Conservation (phyloP, 179 eudicot genomes). For the Dionaea muscipula region DNA sequence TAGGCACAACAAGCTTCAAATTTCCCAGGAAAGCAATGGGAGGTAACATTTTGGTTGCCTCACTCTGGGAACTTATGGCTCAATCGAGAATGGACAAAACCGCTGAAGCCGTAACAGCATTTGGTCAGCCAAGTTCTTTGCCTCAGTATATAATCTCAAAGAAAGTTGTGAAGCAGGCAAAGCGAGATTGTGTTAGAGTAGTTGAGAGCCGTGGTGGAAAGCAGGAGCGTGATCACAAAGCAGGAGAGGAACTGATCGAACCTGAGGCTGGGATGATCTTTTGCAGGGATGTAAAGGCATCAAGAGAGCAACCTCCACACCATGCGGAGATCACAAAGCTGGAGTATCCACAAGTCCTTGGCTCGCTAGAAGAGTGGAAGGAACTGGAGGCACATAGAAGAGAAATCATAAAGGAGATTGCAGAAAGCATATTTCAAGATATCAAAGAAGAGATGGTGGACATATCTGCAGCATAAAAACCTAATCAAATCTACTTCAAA, state of each 20-base stretch:
- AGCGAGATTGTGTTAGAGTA: slow-evolving; percentile 45
- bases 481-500: too few species aligned
- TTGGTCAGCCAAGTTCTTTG: background rate
- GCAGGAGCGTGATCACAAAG: slow-evolving; percentile 9
- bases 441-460: slow-evolving; percentile 28
- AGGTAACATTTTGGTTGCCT: slow-evolving; percentile 20
- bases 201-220: slow-evolving; percentile 24
- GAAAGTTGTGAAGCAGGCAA: slow-evolving; percentile 30
- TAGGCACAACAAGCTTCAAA: slow-evolving; percentile 7
- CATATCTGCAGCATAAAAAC: too few species aligned
- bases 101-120: background rate
- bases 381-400: slow-evolving; percentile 11
- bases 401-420: slow-evolving; percentile 32
- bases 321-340: slow-evolving; percentile 20
- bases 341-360: slow-evolving; percentile 19
- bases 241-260: slow-evolving; percentile 19
- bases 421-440: slow-evolving; percentile 37
- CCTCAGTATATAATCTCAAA: slow-evolving; percentile 21
- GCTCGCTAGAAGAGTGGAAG: slow-evolving; percentile 19
- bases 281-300: slow-evolving; percentile 25
- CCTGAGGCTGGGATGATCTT: slow-evolving; percentile 29
- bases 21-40: slow-evolving; percentile 14
- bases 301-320: slow-evolving; percentile 26
- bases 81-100: slow-evolving; percentile 13
- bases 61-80: slow-evolving; percentile 21